phyloP scores from a whole-genome alignment of 768 basidiomycete species.

The Boletus edulis region DNA sequence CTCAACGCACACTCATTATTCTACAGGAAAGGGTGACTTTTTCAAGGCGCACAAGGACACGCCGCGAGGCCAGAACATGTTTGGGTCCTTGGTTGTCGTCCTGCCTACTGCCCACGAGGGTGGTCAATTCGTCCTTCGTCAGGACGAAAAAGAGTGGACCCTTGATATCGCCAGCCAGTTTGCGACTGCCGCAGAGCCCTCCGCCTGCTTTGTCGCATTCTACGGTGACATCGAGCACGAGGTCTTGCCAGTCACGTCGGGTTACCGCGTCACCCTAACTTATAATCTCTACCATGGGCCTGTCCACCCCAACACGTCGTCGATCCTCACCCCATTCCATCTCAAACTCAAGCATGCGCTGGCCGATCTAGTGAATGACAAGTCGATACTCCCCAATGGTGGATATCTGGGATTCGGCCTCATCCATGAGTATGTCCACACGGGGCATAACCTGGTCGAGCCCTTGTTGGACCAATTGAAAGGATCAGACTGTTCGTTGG shows the following conservation, averaged over 20 bases:
- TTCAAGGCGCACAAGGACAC: constrained; percentile 27
- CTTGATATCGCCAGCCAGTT: constrained; percentile 1
- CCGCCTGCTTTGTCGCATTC: constrained; percentile 41
- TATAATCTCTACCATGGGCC: constrained; percentile 34
- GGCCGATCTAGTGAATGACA: not conserved
- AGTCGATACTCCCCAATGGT: constrained; percentile 1
- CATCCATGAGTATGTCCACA: constrained; percentile 12
- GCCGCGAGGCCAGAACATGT: constrained; percentile 38
- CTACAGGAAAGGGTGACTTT: constrained; percentile 3
- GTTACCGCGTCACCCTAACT: constrained; percentile 44
- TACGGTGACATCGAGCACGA: constrained; percentile 45
- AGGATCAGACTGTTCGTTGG: constrained; percentile 1
- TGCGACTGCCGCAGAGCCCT: not conserved
- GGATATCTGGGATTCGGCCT: constrained; percentile 17
- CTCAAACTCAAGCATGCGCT: constrained; percentile 1
- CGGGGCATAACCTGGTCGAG: not conserved
- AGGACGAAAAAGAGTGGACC: constrained; percentile 2
- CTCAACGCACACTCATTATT: not conserved
- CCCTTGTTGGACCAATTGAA: constrained; percentile 7
- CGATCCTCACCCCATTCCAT: not conserved
- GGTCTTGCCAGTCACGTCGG: constrained; percentile 39
- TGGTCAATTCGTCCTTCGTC: constrained; percentile 11
- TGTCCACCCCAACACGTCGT: not conserved
- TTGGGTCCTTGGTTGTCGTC: constrained; percentile 52
- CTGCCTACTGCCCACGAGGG: constrained; percentile 36